Evolutionary conservation across 2,329 filamentous ascomycete genomes (phyloP).

Genomic region (Nothophoma quercina): DNA sequence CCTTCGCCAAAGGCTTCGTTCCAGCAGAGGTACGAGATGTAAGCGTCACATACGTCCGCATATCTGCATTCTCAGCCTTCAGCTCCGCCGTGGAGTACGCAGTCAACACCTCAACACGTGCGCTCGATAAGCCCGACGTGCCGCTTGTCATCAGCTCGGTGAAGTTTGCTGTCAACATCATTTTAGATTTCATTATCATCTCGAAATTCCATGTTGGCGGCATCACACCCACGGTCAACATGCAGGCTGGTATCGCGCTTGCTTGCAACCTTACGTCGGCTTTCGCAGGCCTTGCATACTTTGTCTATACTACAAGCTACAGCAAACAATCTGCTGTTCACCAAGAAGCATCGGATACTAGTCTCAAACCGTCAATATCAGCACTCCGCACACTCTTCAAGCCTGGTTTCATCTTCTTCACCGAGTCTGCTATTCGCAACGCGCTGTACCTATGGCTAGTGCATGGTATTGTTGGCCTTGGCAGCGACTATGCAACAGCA

Average conservation of each 20-base stretch:
- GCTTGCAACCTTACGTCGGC: slow-evolving; percentile 56
- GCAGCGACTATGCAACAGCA: slow-evolving; percentile 71
- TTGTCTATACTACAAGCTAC: slow-evolving; percentile 56
- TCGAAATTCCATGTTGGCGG: slow-evolving; percentile 68
- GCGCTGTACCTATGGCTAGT: slow-evolving; percentile 76
- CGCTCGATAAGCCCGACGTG: slow-evolving; percentile 73
- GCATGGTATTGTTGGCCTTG: slow-evolving; percentile 68
- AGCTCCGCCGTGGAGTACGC: slow-evolving; percentile 70
- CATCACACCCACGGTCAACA: slow-evolving; percentile 65
- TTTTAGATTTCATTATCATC: slow-evolving; percentile 71
- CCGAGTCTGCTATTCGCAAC: slow-evolving; percentile 72
- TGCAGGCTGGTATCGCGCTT: slow-evolving; percentile 70
- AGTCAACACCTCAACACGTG: slow-evolving; percentile 67
- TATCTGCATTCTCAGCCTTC: slow-evolving; percentile 69
- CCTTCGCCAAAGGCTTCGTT: slow-evolving; percentile 69
- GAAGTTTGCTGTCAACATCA: slow-evolving; percentile 72
- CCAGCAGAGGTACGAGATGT: slow-evolving; percentile 63
- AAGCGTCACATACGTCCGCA: slow-evolving; percentile 70
- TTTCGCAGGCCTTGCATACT: slow-evolving; percentile 65
- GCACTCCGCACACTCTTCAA: slow-evolving; percentile 61
- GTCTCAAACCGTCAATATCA: slow-evolving; percentile 40
- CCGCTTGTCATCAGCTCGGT: slow-evolving; percentile 69
- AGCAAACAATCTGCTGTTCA: slow-evolving; percentile 28
- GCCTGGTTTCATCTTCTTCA: slow-evolving; percentile 67
- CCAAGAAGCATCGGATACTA: slow-evolving; percentile 13